phyloP scores from a whole-genome alignment of 768 basidiomycete species.

The Termitomyces eurrhizus region DNA sequence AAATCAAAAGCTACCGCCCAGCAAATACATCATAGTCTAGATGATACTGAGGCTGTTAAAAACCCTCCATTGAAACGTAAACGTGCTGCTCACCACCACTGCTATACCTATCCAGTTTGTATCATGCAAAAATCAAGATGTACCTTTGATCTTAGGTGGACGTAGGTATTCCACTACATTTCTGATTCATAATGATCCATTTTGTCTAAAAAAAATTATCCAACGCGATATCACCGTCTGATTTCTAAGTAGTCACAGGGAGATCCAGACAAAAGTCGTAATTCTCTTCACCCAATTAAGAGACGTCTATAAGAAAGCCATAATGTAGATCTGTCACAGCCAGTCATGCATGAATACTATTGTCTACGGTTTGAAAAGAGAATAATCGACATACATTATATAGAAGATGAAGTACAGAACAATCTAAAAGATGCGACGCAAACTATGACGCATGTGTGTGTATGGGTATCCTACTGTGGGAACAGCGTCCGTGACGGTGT shows the following conservation, averaged over 20 bases:
- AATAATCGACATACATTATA: neutral
- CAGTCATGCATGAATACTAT: neutral
- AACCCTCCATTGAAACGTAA: conserved; percentile 36
- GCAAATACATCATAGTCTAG: conserved; percentile 4
- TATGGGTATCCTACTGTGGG: neutral
- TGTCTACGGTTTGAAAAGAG: neutral
- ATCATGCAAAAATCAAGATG: conserved; percentile 61
- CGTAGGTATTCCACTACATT: conserved; percentile 40
- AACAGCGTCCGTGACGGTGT: no score
- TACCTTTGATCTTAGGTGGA: conserved; percentile 74
- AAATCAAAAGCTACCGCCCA: conserved; percentile 22
- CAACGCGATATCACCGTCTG: neutral
- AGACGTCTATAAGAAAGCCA: neutral
- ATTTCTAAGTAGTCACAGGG: no score
- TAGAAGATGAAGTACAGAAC: neutral
- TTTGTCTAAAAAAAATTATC: neutral
- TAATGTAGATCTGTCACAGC: neutral
- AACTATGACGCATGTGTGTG: neutral
- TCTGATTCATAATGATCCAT: neutral
- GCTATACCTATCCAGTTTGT: conserved; percentile 42
- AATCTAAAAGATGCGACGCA: no score
- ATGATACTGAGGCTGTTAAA: conserved; percentile 18
- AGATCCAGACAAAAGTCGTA: neutral
- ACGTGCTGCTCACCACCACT: conserved; percentile 29
- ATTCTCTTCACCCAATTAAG: neutral